Base-by-base conservation (phyloP, 495 filamentous ascomycete species). In the Lepidopterella palustris region DNA sequence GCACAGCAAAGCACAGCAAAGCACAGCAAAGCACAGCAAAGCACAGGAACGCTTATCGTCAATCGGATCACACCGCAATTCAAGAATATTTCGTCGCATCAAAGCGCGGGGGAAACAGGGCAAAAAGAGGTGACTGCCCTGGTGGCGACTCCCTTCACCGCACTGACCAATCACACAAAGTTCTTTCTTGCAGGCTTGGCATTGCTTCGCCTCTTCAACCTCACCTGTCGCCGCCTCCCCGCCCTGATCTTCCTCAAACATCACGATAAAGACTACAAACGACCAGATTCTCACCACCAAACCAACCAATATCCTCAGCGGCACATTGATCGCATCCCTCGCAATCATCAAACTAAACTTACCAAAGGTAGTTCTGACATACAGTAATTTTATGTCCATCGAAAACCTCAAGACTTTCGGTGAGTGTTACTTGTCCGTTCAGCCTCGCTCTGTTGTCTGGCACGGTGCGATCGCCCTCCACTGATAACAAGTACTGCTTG, bases 361-460 rank as follows among this genome's bases (percentile, higher is more conserved):
- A 57, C 59, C 55, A 60, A 56, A 63, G 55, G 57, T 60, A 48
- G 25, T 35, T 45, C 45, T 55, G 62, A 29, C 57, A 62, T 55
- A 50, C 58, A 63, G 51, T 45, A 57, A 57, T 21, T 96, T 95
- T 95, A 97, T 96, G 92, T 95, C 91, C 86, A 96, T 96, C 90
- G 88, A 96, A 93, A 97, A 97, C 84, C 89, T 97, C 79, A 96
- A 95, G 85, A 87, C 90, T 84, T 93, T 92, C 87, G 93, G 92
- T 96, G 76, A 78, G 91, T 82, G 56, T 56, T 56, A 66, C 63
- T 64, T 68, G 72, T 73, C 65, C 67, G 69, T 60, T 63, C 65
- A 61, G 59, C 68, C 58, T 67, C 61, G 29, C 50, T 50, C 27
- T 49, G 24, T 59, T 49, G 20, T 55, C 63, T 57, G 42, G 26